phyloP scores from a whole-genome alignment of 257 asterid species.

The Solanum appendiculatum region DNA sequence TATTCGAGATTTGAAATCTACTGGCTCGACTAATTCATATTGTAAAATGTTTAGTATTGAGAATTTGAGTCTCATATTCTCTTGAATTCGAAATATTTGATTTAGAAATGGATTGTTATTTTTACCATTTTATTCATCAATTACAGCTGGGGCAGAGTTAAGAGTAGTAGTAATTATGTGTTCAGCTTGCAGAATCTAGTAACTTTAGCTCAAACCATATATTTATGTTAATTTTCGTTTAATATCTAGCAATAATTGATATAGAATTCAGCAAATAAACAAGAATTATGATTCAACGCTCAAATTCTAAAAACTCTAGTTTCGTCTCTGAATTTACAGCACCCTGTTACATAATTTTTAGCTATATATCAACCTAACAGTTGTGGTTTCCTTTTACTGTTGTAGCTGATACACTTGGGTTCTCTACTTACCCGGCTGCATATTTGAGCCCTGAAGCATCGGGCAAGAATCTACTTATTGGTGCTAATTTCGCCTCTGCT shows the following conservation, averaged over 20 bases:
- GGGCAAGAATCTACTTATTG: constrained; percentile 67
- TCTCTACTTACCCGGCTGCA: constrained; percentile 57
- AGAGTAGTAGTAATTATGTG: no score
- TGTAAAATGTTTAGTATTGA: neutral
- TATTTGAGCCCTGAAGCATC: constrained; percentile 95
- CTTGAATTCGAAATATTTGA: neutral
- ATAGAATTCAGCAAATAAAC: neutral
- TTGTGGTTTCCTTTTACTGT: neutral
- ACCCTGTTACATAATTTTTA: neutral
- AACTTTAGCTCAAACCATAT: neutral
- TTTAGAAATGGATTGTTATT: neutral
- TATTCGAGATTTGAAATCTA: neutral
- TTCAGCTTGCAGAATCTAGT: neutral
- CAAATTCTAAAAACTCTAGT: neutral
- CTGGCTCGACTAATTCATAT: neutral
- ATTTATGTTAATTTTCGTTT: neutral
- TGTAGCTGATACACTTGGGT: constrained; percentile 84
- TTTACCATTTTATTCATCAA: neutral
- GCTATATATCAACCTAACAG: neutral
- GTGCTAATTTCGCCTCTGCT: constrained; percentile 93
- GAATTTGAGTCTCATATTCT: neutral
- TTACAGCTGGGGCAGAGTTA: neutral
- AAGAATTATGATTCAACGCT: neutral
- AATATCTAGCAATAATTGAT: no score
- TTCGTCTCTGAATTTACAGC: neutral